A percentile compares a stretch with the other conserved stretches of the same genome.
Conservation (phyloP, 495 filamentous ascomycete genomes). For the Trichoderma erinaceum region DNA sequence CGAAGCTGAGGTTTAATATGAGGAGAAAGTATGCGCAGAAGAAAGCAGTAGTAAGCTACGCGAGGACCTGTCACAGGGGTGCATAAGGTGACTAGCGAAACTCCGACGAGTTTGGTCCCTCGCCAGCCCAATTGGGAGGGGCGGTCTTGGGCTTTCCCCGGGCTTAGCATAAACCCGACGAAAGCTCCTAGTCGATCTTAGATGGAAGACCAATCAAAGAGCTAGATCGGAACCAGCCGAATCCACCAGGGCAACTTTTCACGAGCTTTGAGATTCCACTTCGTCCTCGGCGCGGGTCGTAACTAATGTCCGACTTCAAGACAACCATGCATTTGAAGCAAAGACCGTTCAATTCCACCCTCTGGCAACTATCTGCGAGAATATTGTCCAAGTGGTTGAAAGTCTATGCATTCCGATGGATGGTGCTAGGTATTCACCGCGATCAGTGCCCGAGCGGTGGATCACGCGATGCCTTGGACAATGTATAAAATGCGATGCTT, state of each 20-base stretch:
- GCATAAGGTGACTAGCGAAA: not conserved
- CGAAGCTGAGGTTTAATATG: not conserved
- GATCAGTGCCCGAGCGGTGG: not conserved
- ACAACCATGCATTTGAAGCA: not conserved
- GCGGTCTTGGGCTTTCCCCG: not conserved
- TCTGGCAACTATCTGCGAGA: not conserved
- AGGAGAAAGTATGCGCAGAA: not conserved
- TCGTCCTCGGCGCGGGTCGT: not conserved
- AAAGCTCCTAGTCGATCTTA: not conserved
- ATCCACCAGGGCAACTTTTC: not conserved
- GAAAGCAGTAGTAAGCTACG: not conserved
- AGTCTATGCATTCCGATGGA: not conserved
- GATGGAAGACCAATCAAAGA: not conserved
- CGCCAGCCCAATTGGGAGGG: not conserved
- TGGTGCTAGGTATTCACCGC: not conserved
- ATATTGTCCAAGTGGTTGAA: not conserved
- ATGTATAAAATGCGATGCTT: not conserved
- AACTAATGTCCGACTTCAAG: not conserved
- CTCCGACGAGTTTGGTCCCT: not conserved
- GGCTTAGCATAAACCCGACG: not conserved
- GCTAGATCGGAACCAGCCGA: not conserved
- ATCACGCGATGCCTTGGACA: not conserved
- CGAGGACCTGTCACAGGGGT: not conserved
- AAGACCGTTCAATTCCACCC: not conserved
- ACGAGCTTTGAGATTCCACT: not conserved